Conservation (phyloP, 139 green algal species). For the Spirogloea muscicola region DNA sequence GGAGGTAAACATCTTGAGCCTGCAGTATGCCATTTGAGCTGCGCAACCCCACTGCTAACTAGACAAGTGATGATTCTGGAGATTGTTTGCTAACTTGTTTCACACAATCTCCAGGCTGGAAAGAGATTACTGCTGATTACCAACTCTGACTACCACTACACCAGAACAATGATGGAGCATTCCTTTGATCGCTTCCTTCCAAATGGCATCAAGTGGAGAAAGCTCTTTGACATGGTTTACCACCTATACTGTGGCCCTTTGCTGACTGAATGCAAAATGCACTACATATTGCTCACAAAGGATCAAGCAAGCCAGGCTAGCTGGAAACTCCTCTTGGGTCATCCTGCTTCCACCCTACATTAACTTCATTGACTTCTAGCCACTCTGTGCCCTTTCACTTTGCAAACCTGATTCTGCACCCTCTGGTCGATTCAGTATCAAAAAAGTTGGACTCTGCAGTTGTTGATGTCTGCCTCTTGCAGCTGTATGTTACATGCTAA, state of each 20-base stretch:
- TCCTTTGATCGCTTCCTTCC: conserved; percentile 79
- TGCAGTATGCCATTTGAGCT: background rate
- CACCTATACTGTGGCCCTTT: background rate
- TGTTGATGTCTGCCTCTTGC: too few relatives aligned
- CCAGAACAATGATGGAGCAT: conserved; percentile 80
- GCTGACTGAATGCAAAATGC: background rate
- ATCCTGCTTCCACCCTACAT: too few relatives aligned
- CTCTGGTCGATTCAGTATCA: too few relatives aligned
- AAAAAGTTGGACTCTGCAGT: too few relatives aligned
- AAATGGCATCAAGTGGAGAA: conserved; percentile 74
- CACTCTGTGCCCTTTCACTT: too few relatives aligned
- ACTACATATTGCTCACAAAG: too few relatives aligned
- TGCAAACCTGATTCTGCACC: too few relatives aligned
- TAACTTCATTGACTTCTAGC: too few relatives aligned
- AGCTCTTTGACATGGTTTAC: conserved; percentile 88
- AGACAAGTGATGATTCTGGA: background rate
- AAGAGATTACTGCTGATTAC: conserved; percentile 95
- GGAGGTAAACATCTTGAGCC: conserved; percentile 12
- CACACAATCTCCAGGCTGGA: conserved; percentile 49
- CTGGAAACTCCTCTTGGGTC: too few relatives aligned
- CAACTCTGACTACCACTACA: conserved; percentile 82
- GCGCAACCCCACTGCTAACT: background rate
- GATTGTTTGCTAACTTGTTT: background rate
- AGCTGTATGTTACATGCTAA: background rate
- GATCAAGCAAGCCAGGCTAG: too few relatives aligned